Evolutionary conservation across 2,329 filamentous ascomycete genomes (phyloP).

Genomic region (Exserohilum turcica): DNA sequence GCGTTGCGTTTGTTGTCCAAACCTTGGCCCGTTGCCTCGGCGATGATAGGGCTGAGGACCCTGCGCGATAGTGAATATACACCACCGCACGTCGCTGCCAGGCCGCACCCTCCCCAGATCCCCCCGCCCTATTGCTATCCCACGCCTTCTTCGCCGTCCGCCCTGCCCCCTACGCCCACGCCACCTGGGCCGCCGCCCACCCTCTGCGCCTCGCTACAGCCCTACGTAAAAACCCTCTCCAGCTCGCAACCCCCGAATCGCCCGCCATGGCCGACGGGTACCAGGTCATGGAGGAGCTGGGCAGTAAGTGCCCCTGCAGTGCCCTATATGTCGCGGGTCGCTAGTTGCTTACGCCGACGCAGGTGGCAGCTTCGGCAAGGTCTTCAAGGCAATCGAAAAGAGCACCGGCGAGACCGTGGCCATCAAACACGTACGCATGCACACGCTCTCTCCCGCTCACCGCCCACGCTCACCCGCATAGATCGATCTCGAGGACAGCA

Average conservation of each 20-base stretch:
- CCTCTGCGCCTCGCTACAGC: slow-evolving; percentile 16
- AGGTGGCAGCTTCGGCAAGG: slow-evolving; percentile 95
- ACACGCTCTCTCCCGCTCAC: background rate
- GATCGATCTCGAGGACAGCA: slow-evolving; percentile 98
- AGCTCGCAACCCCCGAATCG: slow-evolving; percentile 22
- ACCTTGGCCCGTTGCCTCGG: slow-evolving; percentile 32
- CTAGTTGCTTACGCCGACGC: slow-evolving; percentile 19
- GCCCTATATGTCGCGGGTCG: background rate
- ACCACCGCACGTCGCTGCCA: slow-evolving; percentile 12
- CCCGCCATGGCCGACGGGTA: slow-evolving; percentile 78
- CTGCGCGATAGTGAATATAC: slow-evolving; percentile 26
- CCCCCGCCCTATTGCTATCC: slow-evolving; percentile 37
- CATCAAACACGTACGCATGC: slow-evolving; percentile 90
- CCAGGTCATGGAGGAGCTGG: slow-evolving; percentile 93
- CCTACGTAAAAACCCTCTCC: slow-evolving; percentile 15
- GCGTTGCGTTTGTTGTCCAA: slow-evolving; percentile 33
- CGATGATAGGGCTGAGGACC: slow-evolving; percentile 21
- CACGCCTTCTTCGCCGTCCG: slow-evolving; percentile 22
- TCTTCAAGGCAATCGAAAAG: slow-evolving; percentile 95
- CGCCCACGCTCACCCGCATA: slow-evolving; percentile 48
- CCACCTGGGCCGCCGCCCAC: slow-evolving; percentile 19
- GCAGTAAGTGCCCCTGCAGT: slow-evolving; percentile 67
- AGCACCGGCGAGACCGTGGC: slow-evolving; percentile 90
- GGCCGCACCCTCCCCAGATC: slow-evolving; percentile 16
- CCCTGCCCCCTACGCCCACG: slow-evolving; percentile 33